Base-by-base conservation (phyloP, 306 rosid species). In the Castanea mollissima region DNA sequence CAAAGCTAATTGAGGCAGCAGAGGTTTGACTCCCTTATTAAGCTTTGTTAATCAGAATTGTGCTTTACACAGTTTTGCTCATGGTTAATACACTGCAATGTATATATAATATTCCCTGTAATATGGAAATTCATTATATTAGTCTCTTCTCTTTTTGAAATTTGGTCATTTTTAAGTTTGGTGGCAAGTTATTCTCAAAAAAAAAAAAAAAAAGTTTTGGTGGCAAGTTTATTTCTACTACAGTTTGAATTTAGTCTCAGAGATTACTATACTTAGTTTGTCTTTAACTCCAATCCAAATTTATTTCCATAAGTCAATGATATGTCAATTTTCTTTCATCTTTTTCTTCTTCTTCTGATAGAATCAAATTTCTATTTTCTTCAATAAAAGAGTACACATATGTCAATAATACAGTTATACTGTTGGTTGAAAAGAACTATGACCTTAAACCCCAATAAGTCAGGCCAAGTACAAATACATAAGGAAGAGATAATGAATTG, bases 1-100 rank as follows among this genome's bases (percentile, higher is more conserved):
- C 98, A 67, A 96, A 96, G 88, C 85, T 93, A 70, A 76, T 96
- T 25, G 86, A 87, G 60, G 99, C 98, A 71, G 81, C 76, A 72
- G 96, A 96, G 99, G 99, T 96, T 84, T 84, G 84, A 27, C 75
- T 69, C 59, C 11, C 6, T 27, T 57, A 62, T 4, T 21, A 65
- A 23, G 34, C 57, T 58, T 29, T 69, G 49, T 76, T 55, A 63
- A 16, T 29, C 75, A 54, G 77, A 44, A 70, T 73, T 67, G 46
- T 14, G 3, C 79, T 55, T 34, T 70, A 51, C 62, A 68, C 51
- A 58, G 13, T 75, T 69, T 69, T 79, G 57, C 63, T 73, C 31
- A 74, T 79, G 55, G 14, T 57, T 59, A 21, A 75, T 38, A 55
- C 29, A 56, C 16, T 0, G 68, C 19, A n/a, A 16, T 27, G 34